Percentiles rank a stretch among this genome's conserved stretches.
These are phyloP conservation scores for Phytophthora colocasiae DNA, from an alignment of 352 stramenopile species.

Conservation along the genomic window DNA sequence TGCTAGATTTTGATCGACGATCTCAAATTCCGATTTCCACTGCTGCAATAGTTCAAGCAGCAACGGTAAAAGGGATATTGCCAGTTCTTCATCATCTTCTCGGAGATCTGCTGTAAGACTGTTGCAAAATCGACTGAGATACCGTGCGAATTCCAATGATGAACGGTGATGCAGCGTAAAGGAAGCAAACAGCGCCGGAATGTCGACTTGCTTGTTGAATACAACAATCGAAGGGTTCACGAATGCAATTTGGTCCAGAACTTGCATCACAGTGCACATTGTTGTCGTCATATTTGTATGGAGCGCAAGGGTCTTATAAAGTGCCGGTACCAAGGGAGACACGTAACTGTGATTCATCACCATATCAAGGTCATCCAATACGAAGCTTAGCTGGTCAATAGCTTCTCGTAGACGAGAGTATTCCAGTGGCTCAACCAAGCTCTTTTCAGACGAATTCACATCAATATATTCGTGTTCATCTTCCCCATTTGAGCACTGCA, in stretches of 20 bases:
- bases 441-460: slow-evolving; percentile 31
- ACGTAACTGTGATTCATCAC: slow-evolving; percentile 23
- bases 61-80: slow-evolving; percentile 13
- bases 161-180: slow-evolving; percentile 32
- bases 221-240: slow-evolving; percentile 27
- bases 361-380: slow-evolving; percentile 32
- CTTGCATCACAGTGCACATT: slow-evolving; percentile 34
- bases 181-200: slow-evolving; percentile 27
- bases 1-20: slow-evolving; percentile 23
- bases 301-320: slow-evolving; percentile 33
- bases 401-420: slow-evolving; percentile 27
- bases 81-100: not conserved
- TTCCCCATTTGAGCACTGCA: slow-evolving; percentile 20
- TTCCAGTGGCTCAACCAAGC: slow-evolving; percentile 8
- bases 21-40: slow-evolving; percentile 30
- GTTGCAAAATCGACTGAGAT: slow-evolving; percentile 27
- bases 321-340: slow-evolving; percentile 17
- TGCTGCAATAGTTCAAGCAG: slow-evolving; percentile 27
- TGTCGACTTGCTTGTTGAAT: slow-evolving; percentile 14
- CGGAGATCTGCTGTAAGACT: slow-evolving; percentile 16
- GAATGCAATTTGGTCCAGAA: slow-evolving; percentile 35
- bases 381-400: slow-evolving; percentile 25
- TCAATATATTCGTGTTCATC: slow-evolving; percentile 14
- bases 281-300: slow-evolving; percentile 29
- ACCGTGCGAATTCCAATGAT: slow-evolving; percentile 26